phyloP scores from a whole-genome alignment of 2,329 filamentous ascomycete genomes.

The Arachnopeziza araneosa region DNA sequence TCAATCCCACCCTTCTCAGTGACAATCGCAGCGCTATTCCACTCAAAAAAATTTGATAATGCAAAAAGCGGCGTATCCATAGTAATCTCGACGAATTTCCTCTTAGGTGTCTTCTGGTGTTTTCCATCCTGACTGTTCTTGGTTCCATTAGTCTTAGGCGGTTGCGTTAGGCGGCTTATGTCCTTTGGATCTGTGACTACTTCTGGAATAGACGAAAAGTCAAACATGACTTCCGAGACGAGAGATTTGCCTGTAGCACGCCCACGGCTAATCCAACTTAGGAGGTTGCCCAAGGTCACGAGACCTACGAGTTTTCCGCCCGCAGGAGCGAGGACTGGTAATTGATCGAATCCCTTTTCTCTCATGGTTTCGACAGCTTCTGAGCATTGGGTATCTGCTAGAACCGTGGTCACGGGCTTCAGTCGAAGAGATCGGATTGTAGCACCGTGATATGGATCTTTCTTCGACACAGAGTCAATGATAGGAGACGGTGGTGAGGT shows the following conservation, averaged over 20 bases:
- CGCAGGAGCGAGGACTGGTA: conserved; percentile 73
- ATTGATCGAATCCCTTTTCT: conserved; percentile 95
- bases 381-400: conserved; percentile 64
- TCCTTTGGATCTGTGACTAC: conserved; percentile 82
- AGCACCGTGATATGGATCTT: conserved; percentile 68
- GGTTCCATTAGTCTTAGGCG: conserved; percentile 28
- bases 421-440: conserved; percentile 79
- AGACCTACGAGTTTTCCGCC: conserved; percentile 77
- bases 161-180: conserved; percentile 37
- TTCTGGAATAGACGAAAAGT: conserved; percentile 83
- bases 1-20: conserved; percentile 63
- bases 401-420: conserved; percentile 87
- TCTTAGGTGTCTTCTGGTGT: conserved; percentile 41
- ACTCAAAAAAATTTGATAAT: conserved; percentile 91
- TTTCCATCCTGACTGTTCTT: conserved; percentile 27
- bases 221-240: conserved; percentile 91
- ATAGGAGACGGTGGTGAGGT: conserved; percentile 36
- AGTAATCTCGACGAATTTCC: conserved; percentile 90
- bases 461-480: conserved; percentile 33
- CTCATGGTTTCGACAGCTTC: conserved; percentile 97
- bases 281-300: conserved; percentile 89
- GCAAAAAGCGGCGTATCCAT: conserved; percentile 77
- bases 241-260: conserved; percentile 68
- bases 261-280: conserved; percentile 82
- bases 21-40: conserved; percentile 94